Evolutionary conservation across 2,329 filamentous ascomycete species (phyloP).

Genomic region (Gyromitra esculenta): DNA sequence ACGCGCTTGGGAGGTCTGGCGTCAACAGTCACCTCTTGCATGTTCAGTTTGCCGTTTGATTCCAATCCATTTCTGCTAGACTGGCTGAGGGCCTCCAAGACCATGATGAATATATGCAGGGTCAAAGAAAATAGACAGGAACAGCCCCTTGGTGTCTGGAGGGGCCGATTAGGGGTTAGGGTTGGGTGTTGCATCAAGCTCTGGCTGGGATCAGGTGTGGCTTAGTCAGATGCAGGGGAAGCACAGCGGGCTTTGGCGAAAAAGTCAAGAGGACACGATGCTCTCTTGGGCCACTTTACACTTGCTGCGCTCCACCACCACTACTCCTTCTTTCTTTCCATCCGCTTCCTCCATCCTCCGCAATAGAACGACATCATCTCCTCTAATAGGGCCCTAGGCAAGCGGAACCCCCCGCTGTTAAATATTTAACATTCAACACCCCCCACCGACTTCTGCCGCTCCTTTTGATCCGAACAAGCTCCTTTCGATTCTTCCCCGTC

Average conservation of each 20-base stretch:
- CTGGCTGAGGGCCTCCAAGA: slow-evolving; percentile 24
- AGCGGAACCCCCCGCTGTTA: slow-evolving; percentile 33
- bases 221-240: slow-evolving; percentile 52
- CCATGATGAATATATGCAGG: slow-evolving; percentile 29
- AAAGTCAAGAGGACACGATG: slow-evolving; percentile 54
- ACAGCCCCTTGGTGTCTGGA: not conserved
- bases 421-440: slow-evolving; percentile 22
- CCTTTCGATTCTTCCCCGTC: slow-evolving; percentile 13
- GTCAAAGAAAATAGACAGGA: not conserved
- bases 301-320: slow-evolving; percentile 34
- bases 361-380: slow-evolving; percentile 15
- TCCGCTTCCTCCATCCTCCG: slow-evolving; percentile 17
- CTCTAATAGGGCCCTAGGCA: slow-evolving; percentile 42
- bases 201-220: slow-evolving; percentile 9
- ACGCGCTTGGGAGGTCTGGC: slow-evolving; percentile 30
- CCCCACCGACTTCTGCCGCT: slow-evolving; percentile 27
- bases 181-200: slow-evolving; percentile 9
- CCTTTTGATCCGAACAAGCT: slow-evolving; percentile 38
- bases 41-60: slow-evolving; percentile 2
- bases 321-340: slow-evolving; percentile 30
- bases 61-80: slow-evolving; percentile 24
- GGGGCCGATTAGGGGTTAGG: slow-evolving; percentile 31
- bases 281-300: slow-evolving; percentile 41
- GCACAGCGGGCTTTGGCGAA: slow-evolving; percentile 25
- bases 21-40: slow-evolving; percentile 6